phyloP scores from a whole-genome alignment of 1,139 yeast genomes.

The Magnusiomyces suaveolens region DNA sequence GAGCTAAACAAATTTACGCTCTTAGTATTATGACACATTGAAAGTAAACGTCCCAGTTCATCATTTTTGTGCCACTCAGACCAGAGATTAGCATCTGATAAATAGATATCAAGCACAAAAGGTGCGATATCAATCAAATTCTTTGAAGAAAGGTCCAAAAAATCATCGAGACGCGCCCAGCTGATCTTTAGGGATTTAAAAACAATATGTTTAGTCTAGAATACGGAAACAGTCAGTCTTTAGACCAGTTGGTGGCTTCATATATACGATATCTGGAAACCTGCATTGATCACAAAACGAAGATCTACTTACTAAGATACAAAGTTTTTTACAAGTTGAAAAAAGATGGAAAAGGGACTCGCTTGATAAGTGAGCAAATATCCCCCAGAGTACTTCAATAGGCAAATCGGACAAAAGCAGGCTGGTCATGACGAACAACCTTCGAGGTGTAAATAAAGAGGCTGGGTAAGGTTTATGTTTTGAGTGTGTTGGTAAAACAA shows the following conservation, averaged over 20 bases:
- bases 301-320: slow-evolving; percentile 8
- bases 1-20: slow-evolving; percentile 17
- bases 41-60: slow-evolving; percentile 16
- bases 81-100: slow-evolving; percentile 18
- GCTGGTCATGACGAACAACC: neutral
- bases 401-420: neutral
- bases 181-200: slow-evolving; percentile 14
- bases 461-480: too few species aligned
- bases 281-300: too few species aligned
- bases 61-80: slow-evolving; percentile 24
- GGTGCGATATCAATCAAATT: slow-evolving; percentile 9
- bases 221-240: neutral
- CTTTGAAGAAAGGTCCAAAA: slow-evolving; percentile 8
- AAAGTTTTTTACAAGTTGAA: slow-evolving; percentile 5
- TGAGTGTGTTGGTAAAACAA: too few species aligned
- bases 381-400: neutral
- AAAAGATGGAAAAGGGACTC: slow-evolving; percentile 6
- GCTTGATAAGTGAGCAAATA: neutral
- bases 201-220: slow-evolving; percentile 10
- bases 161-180: slow-evolving; percentile 15
- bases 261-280: neutral
- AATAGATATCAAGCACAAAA: slow-evolving; percentile 13
- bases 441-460: slow-evolving; percentile 1
- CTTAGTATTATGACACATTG: slow-evolving; percentile 15
- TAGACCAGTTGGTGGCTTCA: neutral